Evolutionary conservation across 2,329 filamentous ascomycete genomes (phyloP).

Genomic region (Claviceps humidiphila): DNA sequence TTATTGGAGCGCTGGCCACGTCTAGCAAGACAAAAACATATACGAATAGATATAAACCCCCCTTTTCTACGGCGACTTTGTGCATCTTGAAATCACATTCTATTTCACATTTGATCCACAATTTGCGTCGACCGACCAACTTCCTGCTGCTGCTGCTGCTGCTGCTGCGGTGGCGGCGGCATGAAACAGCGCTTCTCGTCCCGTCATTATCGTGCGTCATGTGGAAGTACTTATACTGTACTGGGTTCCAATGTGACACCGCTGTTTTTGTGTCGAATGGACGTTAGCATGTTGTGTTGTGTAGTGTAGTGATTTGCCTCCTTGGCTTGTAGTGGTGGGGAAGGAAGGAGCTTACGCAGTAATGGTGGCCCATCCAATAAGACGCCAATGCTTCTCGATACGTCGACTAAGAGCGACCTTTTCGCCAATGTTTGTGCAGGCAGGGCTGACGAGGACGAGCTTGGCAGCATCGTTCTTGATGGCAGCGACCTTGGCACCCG

Average conservation of each 20-base stretch:
- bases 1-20: background rate
- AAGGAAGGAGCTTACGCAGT: slow-evolving; percentile 39
- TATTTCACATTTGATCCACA: background rate
- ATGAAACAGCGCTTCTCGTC: slow-evolving; percentile 3
- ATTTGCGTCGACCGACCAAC: background rate
- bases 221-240: slow-evolving; percentile 22
- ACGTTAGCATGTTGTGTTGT: background rate
- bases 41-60: background rate
- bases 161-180: background rate
- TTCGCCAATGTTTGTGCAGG: slow-evolving; percentile 94
- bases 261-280: slow-evolving; percentile 16
- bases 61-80: background rate
- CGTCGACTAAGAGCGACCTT: slow-evolving; percentile 93
- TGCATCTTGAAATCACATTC: background rate
- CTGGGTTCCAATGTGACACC: slow-evolving; percentile 42
- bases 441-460: slow-evolving; percentile 80
- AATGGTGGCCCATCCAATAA: slow-evolving; percentile 83
- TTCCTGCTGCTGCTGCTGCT: background rate
- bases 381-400: slow-evolving; percentile 98
- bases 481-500: slow-evolving; percentile 90
- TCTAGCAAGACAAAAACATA: background rate
- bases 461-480: slow-evolving; percentile 98
- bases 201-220: slow-evolving; percentile 2
- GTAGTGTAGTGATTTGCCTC: background rate
- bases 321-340: background rate